These are phyloP conservation scores for Globisporangium rhizosaccharum DNA, from an alignment of 352 stramenopile species.

Conservation along the genomic window DNA sequence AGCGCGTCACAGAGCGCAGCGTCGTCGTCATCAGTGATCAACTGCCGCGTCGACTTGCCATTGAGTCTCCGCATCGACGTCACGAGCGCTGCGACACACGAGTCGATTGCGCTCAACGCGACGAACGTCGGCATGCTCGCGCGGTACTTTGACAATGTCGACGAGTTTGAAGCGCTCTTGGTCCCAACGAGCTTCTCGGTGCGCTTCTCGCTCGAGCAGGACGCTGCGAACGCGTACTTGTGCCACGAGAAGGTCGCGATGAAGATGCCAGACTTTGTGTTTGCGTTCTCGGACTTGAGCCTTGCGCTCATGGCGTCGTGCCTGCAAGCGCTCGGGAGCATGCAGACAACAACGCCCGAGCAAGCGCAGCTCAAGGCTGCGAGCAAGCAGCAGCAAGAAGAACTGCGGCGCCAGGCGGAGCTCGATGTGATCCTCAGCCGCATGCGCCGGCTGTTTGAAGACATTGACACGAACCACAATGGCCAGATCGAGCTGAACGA, in stretches of 20 bases:
- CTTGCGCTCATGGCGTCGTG: conserved; percentile 59
- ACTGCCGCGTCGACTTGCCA: conserved; percentile 50
- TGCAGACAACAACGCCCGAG: conserved; percentile 57
- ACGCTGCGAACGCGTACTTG: conserved; percentile 24
- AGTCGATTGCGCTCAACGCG: conserved; percentile 44
- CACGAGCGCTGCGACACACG: conserved; percentile 38
- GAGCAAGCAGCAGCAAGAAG: conserved; percentile 47
- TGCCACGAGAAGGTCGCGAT: conserved; percentile 50
- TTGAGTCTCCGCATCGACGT: conserved; percentile 37
- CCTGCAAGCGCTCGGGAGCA: conserved; percentile 33
- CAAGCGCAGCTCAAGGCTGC: conserved; percentile 52
- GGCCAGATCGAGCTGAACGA: conserved; percentile 60
- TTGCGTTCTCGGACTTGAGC: conserved; percentile 65
- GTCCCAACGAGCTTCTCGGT: conserved; percentile 38
- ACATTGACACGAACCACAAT: conserved; percentile 68
- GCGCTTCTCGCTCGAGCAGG: conserved; percentile 48
- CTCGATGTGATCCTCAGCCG: conserved; percentile 45
- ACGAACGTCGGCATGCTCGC: conserved; percentile 43
- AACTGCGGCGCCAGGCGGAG: conserved; percentile 45
- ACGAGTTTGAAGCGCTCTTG: conserved; percentile 39
- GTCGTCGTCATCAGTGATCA: conserved; percentile 29
- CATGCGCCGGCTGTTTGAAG: conserved; percentile 59
- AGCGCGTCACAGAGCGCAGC: conserved; percentile 24
- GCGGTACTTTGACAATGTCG: conserved; percentile 39
- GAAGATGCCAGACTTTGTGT: conserved; percentile 54